Evolutionary conservation across 202 grass and related monocot species (phyloP).

Genomic region (Miscanthus sacchariflorus): DNA sequence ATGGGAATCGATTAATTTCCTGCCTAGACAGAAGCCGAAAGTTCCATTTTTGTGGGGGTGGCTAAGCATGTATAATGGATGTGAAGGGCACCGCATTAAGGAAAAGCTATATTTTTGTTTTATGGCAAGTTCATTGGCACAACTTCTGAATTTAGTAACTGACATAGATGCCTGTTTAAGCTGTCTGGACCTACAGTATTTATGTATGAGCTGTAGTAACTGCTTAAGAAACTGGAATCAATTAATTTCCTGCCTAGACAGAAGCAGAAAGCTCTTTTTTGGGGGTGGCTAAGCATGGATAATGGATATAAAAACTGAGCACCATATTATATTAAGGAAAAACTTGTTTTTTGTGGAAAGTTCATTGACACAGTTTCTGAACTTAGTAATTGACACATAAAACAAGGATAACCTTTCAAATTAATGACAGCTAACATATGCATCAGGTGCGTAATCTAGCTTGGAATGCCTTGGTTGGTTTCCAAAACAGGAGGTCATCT

Average conservation of each 20-base stretch:
- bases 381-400: background rate
- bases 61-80: background rate
- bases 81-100: background rate
- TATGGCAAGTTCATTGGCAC: constrained; percentile 28
- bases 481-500: constrained; percentile 1
- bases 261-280: background rate
- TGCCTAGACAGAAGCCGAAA: constrained; percentile 5
- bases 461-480: background rate
- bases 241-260: constrained; percentile 17
- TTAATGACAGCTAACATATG: background rate
- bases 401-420: constrained; percentile 23
- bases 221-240: constrained; percentile 12
- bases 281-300: background rate
- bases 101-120: constrained; percentile 19
- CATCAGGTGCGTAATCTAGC: background rate
- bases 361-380: constrained; percentile 10
- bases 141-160: background rate
- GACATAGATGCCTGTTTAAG: background rate
- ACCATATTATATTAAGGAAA: background rate
- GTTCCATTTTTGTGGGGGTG: background rate
- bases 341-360: background rate
- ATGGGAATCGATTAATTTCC: background rate
- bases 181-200: constrained; percentile 3
- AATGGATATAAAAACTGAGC: background rate
- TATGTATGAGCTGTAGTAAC: background rate